Evolutionary conservation across 805 yeast species (phyloP), one percentile per base, ranked within the genome.

Genomic region (Metschnikowia proteae): DNA sequence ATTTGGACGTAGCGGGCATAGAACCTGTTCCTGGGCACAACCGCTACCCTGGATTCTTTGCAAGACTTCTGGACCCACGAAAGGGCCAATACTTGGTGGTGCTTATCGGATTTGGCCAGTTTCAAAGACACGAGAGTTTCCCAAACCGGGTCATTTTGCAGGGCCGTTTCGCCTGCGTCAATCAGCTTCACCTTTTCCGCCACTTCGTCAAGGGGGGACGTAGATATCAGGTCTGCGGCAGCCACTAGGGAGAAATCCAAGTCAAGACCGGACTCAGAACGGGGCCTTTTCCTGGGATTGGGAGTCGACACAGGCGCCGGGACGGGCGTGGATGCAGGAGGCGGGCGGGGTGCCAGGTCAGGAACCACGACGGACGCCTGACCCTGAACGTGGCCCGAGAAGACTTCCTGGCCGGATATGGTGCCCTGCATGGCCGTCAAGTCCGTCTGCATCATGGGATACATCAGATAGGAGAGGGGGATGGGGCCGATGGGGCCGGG

Each of bases 11-110:
- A 74, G 28, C 74, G 55, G 22, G 76, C 74, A 51, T 73, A 74
- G 31, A 74, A 64, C 27, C 73, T 54, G 51, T 69, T 72, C 42
- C 78, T 56, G 2, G 78, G 76, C 3, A 71, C 70, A 9, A 73
- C 77, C 3, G 74, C 69, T 0, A 73, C 66, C 13, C 68, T 65
- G 9, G 68, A 60, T 2, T 63, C 47, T 78, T 81, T 58, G 83
- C 89, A 88, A 26, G 82, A 74, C 57, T 82, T 80, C 67, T 84
- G 73, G 38, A 90, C 71, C 87, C 95, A 88, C 3, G 86, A 79
- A 79, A 88, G 78, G 9, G 91, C 96, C 64, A 88, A 87, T 1
- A 87, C 71, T 63, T 88, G 97, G 46, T 83, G 76, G 59, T 81
- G 85, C 48, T 81, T 72, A 56, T 84, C 88, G 42, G 71, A 73